phyloP scores from a whole-genome alignment of 371 early-diverging fungal species.

The Mucor ambiguus region DNA sequence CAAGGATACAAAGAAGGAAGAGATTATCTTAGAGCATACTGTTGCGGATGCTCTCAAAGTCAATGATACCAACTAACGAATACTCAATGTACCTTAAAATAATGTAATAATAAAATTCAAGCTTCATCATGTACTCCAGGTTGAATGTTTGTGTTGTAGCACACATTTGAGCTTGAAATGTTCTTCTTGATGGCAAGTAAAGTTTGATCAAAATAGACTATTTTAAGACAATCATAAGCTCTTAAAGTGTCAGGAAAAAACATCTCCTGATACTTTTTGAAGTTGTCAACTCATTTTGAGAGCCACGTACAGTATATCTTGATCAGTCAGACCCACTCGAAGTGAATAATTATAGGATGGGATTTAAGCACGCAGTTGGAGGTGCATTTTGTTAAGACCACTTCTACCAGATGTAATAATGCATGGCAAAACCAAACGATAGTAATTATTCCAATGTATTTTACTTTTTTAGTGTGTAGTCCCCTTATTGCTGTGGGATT shows the following conservation, averaged over 20 bases:
- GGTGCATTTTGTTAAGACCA: too few relatives aligned
- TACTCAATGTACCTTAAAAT: not conserved
- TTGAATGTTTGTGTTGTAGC: not conserved
- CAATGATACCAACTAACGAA: constrained; percentile 15
- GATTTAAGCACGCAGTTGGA: too few relatives aligned
- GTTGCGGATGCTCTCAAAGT: constrained; percentile 10
- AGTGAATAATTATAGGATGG: too few relatives aligned
- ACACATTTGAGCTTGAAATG: not conserved
- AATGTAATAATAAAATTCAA: not conserved
- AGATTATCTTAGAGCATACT: not conserved
- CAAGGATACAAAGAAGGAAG: constrained; percentile 10
- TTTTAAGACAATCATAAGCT: not conserved
- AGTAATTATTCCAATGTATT: too few relatives aligned
- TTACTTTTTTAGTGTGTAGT: too few relatives aligned
- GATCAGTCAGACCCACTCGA: not conserved
- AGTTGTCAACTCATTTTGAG: not conserved
- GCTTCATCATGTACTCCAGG: not conserved
- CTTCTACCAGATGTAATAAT: too few relatives aligned
- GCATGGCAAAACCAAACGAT: too few relatives aligned
- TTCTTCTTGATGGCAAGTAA: not conserved
- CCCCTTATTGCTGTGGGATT: too few relatives aligned
- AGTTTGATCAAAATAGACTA: not conserved
- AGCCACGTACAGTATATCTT: not conserved
- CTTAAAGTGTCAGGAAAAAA: not conserved
- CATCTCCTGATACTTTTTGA: not conserved